Evolutionary conservation across 352 stramenopile species (phyloP), one percentile per base, ranked within the genome.

Genomic region (Phytophthora colocasiae): DNA sequence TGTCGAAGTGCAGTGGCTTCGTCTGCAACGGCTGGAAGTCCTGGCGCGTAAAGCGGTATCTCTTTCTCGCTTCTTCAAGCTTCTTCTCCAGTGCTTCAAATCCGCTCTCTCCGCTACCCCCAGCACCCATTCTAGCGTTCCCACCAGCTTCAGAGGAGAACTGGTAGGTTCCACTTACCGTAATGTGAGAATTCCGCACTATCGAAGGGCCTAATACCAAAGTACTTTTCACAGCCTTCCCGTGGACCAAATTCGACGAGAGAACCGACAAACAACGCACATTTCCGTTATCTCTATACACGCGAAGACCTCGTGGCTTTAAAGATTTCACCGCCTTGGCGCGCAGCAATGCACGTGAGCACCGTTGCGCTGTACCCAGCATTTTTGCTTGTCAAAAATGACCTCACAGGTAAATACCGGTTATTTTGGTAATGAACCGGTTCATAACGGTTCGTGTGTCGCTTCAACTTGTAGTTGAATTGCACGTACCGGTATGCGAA

Each of bases 1-100:
- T 90, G 69, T 93, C 81, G 34, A 90, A 90, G 71, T 93, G 85
- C 45, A 93, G 66, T 14, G 85, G 85, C 69, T 83, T 86, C 26
- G 83, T 92, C 7, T 58, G 49, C 47, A 93, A 71, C 27, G 85
- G 78, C 56, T 78, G 61, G 53, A 93, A 93, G 60, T 93, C 78
- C 12, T 76, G 49, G 46, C 82, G 81, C 38, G 80, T 89, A 60
- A 90, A 93, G 61, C 85, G 85, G 55, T 91, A 93, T 49, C 78
- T 91, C 73, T 89, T 92, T 44, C 27, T 67, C 27, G 31, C 36
- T 38, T 63, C 60, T 31, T 65, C 39, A 32, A 55, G n/a, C 39
- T 56, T 24, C 40, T 43, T 49, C 7, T 54, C 26, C 6, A 4
- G 7, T 15, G n/a, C 0, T 49, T 26, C 14, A 22, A 10, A 8